phyloP scores from a whole-genome alignment of 345 rosid species.

The Acer saccharum region DNA sequence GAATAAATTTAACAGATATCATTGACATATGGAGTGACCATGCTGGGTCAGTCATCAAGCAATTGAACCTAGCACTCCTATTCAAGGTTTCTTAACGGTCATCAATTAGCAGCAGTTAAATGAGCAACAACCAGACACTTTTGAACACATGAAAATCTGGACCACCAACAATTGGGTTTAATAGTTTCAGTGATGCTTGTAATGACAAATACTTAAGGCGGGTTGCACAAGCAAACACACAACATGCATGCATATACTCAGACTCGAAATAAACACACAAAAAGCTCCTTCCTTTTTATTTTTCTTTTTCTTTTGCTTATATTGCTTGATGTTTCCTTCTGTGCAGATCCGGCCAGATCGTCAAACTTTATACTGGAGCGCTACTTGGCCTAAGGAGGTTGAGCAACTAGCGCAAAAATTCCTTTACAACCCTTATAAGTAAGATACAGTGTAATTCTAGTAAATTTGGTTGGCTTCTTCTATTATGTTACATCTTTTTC shows the following conservation, averaged over 20 bases:
- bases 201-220: background rate
- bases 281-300: background rate
- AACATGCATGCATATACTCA: background rate
- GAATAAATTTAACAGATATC: background rate
- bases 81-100: background rate
- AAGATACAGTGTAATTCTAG: slow-evolving; percentile 26
- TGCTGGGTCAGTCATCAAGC: background rate
- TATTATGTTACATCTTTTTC: background rate
- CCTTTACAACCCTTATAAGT: slow-evolving; percentile 97
- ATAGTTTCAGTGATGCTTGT: background rate
- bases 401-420: slow-evolving; percentile 84
- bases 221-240: background rate
- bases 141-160: background rate
- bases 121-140: background rate
- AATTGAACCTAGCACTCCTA: background rate
- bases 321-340: slow-evolving; percentile 14
- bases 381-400: slow-evolving; percentile 99
- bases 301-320: background rate
- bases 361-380: slow-evolving; percentile 99
- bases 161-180: background rate
- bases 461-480: background rate
- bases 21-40: background rate
- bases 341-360: slow-evolving; percentile 94
- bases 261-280: background rate
- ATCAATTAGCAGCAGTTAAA: background rate